Evolutionary conservation across 352 stramenopile genomes (phyloP).

Genomic region (Blastocystis sp.): DNA sequence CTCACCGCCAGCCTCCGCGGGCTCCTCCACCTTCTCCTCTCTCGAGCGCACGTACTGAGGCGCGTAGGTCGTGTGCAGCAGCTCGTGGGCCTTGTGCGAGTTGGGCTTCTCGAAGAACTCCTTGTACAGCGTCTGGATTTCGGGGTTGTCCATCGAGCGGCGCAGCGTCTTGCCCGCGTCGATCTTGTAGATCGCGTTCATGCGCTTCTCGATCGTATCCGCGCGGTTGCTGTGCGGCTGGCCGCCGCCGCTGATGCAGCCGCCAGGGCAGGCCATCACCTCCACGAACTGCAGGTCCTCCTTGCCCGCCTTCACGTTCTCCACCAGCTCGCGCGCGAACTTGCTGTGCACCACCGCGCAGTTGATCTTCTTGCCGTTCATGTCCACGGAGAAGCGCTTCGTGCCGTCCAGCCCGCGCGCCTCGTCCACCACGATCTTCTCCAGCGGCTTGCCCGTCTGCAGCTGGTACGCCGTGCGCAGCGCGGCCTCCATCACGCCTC

Average conservation of each 20-base stretch:
- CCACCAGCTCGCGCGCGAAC: conserved; percentile 51
- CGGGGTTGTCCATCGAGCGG: conserved; percentile 81
- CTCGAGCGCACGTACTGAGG: conserved; percentile 51
- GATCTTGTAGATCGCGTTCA: conserved; percentile 72
- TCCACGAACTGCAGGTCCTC: conserved; percentile 86
- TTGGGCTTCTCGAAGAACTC: conserved; percentile 79
- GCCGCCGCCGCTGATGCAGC: conserved; percentile 92
- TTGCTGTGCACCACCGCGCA: conserved; percentile 68
- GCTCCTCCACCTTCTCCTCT: conserved; percentile 69
- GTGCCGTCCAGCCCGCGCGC: conserved; percentile 61
- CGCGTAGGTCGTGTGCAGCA: conserved; percentile 61
- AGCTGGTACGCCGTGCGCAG: conserved; percentile 75
- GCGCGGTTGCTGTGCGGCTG: conserved; percentile 80
- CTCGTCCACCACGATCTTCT: conserved; percentile 76
- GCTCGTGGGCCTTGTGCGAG: conserved; percentile 58
- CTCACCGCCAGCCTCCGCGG: conserved; percentile 5
- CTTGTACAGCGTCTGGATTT: conserved; percentile 70
- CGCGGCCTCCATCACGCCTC: conserved; percentile 78
- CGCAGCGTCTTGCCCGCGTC: conserved; percentile 80
- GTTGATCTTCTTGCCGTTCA: conserved; percentile 69
- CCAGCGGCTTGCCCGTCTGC: conserved; percentile 73
- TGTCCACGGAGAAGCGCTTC: conserved; percentile 69
- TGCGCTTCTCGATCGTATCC: conserved; percentile 75
- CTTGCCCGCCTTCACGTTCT: conserved; percentile 66
- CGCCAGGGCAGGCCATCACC: conserved; percentile 95